Percentiles rank a stretch among this genome's conserved stretches.
phyloP scores from a whole-genome alignment of 768 basidiomycete genomes.

The Podaxis mareebaensis region DNA sequence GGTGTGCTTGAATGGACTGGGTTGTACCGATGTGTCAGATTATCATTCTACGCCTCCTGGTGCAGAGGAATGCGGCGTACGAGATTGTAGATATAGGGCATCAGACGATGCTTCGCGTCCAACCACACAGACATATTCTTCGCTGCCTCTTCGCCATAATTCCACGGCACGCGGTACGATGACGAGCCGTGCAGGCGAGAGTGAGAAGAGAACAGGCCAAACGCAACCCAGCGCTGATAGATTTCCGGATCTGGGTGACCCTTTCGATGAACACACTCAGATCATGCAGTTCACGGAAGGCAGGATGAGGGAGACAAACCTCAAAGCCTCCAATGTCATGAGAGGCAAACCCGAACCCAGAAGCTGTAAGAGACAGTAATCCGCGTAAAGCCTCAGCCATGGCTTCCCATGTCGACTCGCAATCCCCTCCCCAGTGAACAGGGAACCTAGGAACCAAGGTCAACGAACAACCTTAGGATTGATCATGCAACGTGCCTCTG shows the following conservation, averaged over 20 bases:
- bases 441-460: slow-evolving; percentile 31
- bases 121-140: slow-evolving; percentile 62
- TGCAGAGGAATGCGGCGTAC: slow-evolving; percentile 30
- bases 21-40: not conserved
- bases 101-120: slow-evolving; percentile 65
- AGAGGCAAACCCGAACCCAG: slow-evolving; percentile 71
- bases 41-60: no score
- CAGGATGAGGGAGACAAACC: slow-evolving; percentile 28
- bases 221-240: slow-evolving; percentile 77
- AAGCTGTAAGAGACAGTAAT: slow-evolving; percentile 60
- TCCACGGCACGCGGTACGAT: slow-evolving; percentile 79
- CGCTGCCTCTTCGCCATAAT: slow-evolving; percentile 71
- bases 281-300: not conserved
- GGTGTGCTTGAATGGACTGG: slow-evolving; percentile 53
- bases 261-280: slow-evolving; percentile 27
- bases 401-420: slow-evolving; percentile 75
- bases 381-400: slow-evolving; percentile 78
- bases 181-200: slow-evolving; percentile 72
- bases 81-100: slow-evolving; percentile 70
- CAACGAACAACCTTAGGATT: not conserved
- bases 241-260: slow-evolving; percentile 68
- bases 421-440: slow-evolving; percentile 73
- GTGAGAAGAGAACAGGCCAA: slow-evolving; percentile 76
- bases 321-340: slow-evolving; percentile 83
- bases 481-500: slow-evolving; percentile 44